Conservation (phyloP, 2,329 filamentous ascomycete species). For the Paraphoma sp. region DNA sequence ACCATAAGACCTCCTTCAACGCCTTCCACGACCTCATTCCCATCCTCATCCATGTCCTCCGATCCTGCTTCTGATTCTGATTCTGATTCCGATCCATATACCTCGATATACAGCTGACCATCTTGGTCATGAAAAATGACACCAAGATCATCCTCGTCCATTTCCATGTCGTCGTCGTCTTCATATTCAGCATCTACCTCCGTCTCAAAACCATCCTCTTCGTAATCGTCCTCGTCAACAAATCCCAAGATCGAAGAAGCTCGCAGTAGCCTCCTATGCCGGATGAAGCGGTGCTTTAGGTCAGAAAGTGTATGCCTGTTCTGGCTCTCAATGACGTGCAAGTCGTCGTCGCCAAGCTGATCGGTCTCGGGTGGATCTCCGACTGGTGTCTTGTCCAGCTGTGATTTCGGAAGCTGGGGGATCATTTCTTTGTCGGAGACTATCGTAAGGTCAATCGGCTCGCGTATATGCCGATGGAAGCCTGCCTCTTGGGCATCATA, state of each 20-base stretch:
- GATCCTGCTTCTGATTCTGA: background rate
- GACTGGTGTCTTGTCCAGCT: background rate
- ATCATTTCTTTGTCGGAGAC: background rate
- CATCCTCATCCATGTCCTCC: slow-evolving; percentile 47
- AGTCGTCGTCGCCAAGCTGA: slow-evolving; percentile 23
- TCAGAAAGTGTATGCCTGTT: slow-evolving; percentile 11
- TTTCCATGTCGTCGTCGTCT: slow-evolving; percentile 13
- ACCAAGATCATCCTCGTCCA: slow-evolving; percentile 12
- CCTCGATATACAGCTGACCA: background rate
- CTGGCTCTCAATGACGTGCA: slow-evolving; percentile 17
- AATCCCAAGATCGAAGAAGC: background rate
- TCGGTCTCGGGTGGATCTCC: slow-evolving; percentile 30
- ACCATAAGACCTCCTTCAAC: background rate
- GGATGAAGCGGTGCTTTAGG: slow-evolving; percentile 17
- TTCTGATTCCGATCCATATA: background rate
- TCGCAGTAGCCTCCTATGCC: background rate
- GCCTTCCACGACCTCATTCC: slow-evolving; percentile 54
- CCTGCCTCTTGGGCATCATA: slow-evolving; percentile 56
- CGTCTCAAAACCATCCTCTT: background rate
- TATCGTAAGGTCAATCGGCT: background rate
- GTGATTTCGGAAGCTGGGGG: background rate
- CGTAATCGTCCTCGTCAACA: slow-evolving; percentile 1
- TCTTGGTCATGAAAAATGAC: slow-evolving; percentile 14
- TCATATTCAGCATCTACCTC: slow-evolving; percentile 1
- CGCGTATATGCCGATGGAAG: slow-evolving; percentile 27